Evolutionary conservation across 2,329 filamentous ascomycete species (phyloP).

Genomic region (Setomelanomma holmii): DNA sequence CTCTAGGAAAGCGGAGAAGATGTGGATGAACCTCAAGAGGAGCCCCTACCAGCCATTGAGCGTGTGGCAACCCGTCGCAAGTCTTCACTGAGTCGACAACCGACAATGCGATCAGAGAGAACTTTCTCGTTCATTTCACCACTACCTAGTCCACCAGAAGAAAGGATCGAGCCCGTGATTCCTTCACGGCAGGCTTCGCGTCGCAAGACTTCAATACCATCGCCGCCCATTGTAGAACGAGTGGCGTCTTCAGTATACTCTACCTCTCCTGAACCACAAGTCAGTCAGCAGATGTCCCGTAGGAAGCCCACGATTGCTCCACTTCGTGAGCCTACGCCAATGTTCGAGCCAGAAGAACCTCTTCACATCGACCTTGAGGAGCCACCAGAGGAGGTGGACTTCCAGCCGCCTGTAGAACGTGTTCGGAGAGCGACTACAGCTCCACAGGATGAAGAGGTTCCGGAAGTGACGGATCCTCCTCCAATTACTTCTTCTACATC

Average conservation of each 20-base stretch:
- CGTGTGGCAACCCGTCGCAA: neutral
- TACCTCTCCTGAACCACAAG: neutral
- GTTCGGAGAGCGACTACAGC: neutral
- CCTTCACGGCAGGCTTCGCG: conserved; percentile 3
- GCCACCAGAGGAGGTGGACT: neutral
- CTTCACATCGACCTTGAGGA: neutral
- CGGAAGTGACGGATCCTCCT: neutral
- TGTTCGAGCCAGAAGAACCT: neutral
- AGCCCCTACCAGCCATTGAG: neutral
- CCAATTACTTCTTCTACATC: neutral
- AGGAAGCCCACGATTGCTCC: neutral
- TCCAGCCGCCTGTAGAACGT: neutral
- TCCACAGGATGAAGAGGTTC: neutral
- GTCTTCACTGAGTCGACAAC: neutral
- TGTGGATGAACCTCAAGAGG: neutral
- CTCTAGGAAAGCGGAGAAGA: conserved; percentile 1
- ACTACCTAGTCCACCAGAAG: neutral
- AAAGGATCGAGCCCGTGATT: neutral
- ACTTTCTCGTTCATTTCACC: conserved; percentile 4
- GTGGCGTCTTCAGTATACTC: neutral
- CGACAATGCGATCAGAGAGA: neutral
- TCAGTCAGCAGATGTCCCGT: neutral
- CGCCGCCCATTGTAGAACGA: neutral
- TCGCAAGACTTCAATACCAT: neutral
- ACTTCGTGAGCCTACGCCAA: neutral